phyloP scores from a whole-genome alignment of 345 rosid genomes.

The Psidium guajava region DNA sequence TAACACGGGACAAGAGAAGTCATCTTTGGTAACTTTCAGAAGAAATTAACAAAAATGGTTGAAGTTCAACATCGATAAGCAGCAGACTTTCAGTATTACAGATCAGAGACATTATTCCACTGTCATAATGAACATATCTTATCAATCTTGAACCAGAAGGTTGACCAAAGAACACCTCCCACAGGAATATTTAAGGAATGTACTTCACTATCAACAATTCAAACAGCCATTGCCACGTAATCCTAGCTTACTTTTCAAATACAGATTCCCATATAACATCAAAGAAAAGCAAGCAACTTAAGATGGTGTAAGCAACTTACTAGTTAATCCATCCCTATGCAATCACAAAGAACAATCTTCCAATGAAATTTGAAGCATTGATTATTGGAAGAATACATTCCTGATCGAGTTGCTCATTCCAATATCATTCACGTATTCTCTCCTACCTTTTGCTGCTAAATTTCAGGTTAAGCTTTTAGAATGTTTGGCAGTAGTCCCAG shows the following conservation, averaged over 20 bases:
- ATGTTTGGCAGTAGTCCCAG: too few relatives aligned
- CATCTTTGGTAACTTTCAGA: background rate
- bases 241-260: background rate
- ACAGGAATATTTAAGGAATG: background rate
- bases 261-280: background rate
- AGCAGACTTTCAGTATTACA: background rate
- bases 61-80: background rate
- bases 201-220: background rate
- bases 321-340: background rate
- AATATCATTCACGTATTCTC: background rate
- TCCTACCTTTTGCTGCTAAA: background rate
- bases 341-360: background rate
- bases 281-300: background rate
- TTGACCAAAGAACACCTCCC: background rate
- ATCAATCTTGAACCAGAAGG: background rate
- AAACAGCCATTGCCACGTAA: background rate
- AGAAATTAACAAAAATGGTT: background rate
- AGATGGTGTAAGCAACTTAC: background rate
- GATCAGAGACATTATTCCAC: background rate
- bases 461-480: too few relatives aligned
- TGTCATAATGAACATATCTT: background rate
- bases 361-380: background rate
- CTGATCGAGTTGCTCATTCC: background rate
- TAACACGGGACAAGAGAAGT: background rate
- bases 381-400: background rate